Evolutionary conservation across 345 rosid genomes (phyloP).

Genomic region (Arabis hirsuta): DNA sequence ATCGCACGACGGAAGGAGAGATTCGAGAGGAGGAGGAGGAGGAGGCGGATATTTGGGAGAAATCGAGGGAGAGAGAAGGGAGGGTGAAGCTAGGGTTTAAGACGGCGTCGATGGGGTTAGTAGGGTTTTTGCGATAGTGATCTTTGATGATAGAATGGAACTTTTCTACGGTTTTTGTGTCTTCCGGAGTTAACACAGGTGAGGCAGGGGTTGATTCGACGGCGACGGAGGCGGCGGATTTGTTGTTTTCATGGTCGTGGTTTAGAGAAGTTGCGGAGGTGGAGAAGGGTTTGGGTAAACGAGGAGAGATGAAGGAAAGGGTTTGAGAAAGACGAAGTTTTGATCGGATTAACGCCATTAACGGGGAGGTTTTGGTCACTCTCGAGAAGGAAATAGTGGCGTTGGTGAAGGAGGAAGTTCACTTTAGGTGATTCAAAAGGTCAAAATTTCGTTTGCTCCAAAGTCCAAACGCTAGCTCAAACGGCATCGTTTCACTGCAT

Average conservation of each 20-base stretch:
- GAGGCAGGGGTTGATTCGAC: neutral
- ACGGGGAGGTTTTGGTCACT: constrained; percentile 18
- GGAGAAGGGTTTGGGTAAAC: constrained; percentile 30
- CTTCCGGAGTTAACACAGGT: constrained; percentile 53
- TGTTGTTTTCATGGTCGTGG: constrained; percentile 33
- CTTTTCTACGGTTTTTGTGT: constrained; percentile 54
- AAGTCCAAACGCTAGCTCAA: constrained; percentile 9
- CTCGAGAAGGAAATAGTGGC: neutral
- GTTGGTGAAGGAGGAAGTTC: neutral
- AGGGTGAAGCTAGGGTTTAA: constrained; percentile 54
- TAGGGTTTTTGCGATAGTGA: constrained; percentile 82
- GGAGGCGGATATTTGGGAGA: constrained; percentile 54
- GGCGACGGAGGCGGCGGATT: constrained; percentile 34
- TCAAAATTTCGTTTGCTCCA: constrained; percentile 21
- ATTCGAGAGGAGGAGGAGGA: constrained; percentile 44
- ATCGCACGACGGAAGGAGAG: constrained; percentile 57
- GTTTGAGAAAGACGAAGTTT: constrained; percentile 39
- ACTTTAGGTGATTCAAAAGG: neutral
- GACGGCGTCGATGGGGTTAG: constrained; percentile 43
- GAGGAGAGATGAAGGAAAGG: constrained; percentile 37
- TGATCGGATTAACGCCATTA: constrained; percentile 50
- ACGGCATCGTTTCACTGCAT: constrained; percentile 19
- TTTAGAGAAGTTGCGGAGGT: constrained; percentile 34
- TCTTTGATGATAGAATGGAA: constrained; percentile 70
- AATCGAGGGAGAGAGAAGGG: constrained; percentile 65